These are phyloP conservation scores for Rhodomyrtus psidioides DNA, from an alignment of 441 rosid species.

Conservation along the genomic window DNA sequence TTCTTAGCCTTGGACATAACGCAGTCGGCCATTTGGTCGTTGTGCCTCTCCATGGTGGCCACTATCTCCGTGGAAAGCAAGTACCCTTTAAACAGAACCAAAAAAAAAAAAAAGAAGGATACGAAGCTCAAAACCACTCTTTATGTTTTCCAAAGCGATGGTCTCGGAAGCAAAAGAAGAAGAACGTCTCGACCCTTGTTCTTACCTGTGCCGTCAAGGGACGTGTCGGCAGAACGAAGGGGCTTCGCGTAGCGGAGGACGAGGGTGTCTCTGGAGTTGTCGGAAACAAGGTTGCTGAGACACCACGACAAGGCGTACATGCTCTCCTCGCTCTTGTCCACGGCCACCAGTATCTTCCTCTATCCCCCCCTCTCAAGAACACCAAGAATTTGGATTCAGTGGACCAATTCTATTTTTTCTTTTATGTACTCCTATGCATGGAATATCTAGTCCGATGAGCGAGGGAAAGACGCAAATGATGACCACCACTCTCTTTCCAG, in stretches of 20 bases:
- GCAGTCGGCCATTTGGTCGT: slow-evolving; percentile 22
- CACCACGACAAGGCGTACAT: slow-evolving; percentile 54
- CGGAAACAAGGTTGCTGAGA: slow-evolving; percentile 26
- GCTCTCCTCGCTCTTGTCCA: slow-evolving; percentile 55
- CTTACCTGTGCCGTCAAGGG: slow-evolving; percentile 39
- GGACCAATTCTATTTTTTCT: too few species aligned
- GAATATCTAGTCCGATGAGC: too few species aligned
- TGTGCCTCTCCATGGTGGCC: slow-evolving; percentile 37
- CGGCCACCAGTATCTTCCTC: slow-evolving; percentile 44
- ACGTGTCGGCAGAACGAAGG: slow-evolving; percentile 18
- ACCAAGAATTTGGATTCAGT: too few species aligned
- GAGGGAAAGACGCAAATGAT: too few species aligned
- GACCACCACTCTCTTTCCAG: too few species aligned
- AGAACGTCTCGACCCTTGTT: background rate
- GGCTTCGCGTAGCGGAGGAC: slow-evolving; percentile 42
- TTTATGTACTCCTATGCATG: too few species aligned
- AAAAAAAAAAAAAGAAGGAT: background rate
- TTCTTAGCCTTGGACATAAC: slow-evolving; percentile 31
- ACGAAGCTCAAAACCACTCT: background rate
- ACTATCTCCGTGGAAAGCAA: slow-evolving; percentile 36
- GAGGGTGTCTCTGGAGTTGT: slow-evolving; percentile 20
- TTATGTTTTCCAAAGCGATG: background rate
- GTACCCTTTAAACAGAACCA: slow-evolving; percentile 21
- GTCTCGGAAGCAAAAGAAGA: background rate
- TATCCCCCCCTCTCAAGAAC: background rate